These are phyloP conservation scores for Suillus luteus DNA, from an alignment of 768 basidiomycete species.

Conservation along the genomic window DNA sequence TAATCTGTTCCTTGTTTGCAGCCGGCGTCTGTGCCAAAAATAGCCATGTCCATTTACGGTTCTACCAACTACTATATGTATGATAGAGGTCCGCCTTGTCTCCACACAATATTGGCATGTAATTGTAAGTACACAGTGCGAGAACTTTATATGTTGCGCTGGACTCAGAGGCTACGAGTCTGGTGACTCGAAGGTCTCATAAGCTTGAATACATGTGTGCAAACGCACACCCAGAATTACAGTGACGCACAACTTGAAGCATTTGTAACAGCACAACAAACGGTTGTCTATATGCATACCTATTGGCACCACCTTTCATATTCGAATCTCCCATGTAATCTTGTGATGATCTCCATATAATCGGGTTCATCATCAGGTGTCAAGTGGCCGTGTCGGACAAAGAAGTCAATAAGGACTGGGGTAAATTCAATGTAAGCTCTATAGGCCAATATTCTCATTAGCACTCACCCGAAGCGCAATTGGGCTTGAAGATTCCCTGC, in stretches of 20 bases:
- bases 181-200: background rate
- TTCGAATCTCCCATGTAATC: conserved; percentile 73
- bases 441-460: background rate
- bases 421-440: background rate
- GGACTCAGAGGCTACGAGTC: too few relatives aligned
- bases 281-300: background rate
- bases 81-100: background rate
- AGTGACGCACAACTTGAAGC: background rate
- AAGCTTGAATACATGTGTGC: background rate
- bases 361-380: conserved; percentile 88
- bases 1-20: background rate
- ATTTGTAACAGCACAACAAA: background rate
- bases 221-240: background rate
- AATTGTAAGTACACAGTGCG: background rate
- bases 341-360: conserved; percentile 74
- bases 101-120: background rate
- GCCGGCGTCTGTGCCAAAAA: background rate
- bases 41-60: background rate
- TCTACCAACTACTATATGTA: background rate
- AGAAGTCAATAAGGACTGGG: conserved; percentile 83
- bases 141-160: too few relatives aligned
- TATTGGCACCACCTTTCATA: conserved; percentile 50
- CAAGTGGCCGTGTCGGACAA: conserved; percentile 83
- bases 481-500: conserved; percentile 83
- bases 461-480: conserved; percentile 78